Conservation (phyloP, 495 filamentous ascomycete genomes). For the Lasiosphaeriaceae sp. region DNA sequence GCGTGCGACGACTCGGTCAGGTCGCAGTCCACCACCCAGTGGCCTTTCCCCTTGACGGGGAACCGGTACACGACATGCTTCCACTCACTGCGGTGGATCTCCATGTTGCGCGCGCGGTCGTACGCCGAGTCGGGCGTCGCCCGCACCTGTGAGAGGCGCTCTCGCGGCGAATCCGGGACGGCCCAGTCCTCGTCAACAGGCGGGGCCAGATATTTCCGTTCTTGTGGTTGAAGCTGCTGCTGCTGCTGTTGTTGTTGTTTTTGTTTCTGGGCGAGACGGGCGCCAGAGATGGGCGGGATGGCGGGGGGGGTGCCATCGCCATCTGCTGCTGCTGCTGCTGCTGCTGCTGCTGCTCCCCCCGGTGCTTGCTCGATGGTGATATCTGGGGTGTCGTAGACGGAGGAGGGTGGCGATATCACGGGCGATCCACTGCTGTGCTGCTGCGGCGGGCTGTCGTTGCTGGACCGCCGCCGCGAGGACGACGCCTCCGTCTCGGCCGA, state of each 20-base stretch:
- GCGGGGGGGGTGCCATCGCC: not conserved
- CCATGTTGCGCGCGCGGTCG: constrained; percentile 21
- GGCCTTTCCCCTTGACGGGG: constrained; percentile 11
- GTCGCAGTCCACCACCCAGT: constrained; percentile 21
- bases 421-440: not conserved
- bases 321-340: not conserved
- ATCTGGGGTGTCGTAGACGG: constrained; percentile 8
- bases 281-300: not conserved
- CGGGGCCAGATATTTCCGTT: constrained; percentile 5
- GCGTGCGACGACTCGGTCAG: constrained; percentile 20
- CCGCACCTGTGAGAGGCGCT: constrained; percentile 17
- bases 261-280: not conserved
- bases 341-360: not conserved
- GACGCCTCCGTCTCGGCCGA: not conserved
- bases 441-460: constrained; percentile 3
- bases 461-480: not conserved
- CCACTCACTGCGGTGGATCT: constrained; percentile 18
- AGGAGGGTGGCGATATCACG: constrained; percentile 9
- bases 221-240: not conserved
- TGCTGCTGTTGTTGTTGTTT: not conserved
- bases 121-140: constrained; percentile 20
- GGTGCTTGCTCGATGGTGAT: too few species aligned
- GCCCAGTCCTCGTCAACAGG: constrained; percentile 8
- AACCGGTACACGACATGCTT: constrained; percentile 17
- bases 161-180: constrained; percentile 5